Percentiles rank a stretch among this genome's conserved stretches.
Conservation (phyloP, 805 yeast species). For the Metschnikowia noctiluminum region DNA sequence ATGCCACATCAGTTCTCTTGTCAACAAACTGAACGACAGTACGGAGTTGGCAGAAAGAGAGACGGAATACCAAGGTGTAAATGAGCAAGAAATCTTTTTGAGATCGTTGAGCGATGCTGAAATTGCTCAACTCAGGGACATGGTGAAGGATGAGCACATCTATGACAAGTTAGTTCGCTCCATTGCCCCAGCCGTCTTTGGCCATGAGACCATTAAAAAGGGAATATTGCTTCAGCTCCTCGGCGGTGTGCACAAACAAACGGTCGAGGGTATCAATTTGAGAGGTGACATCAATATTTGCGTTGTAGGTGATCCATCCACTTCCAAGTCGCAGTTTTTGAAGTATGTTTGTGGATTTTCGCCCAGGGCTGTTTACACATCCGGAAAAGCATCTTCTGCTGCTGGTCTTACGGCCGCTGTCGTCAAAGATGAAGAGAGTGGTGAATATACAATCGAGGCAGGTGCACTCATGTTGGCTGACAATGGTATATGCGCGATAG, state of each 20-base stretch:
- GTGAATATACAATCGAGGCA: constrained; percentile 96
- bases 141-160: constrained; percentile 86
- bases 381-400: constrained; percentile 97
- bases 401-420: constrained; percentile 99
- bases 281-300: constrained; percentile 97
- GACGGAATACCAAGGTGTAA: constrained; percentile 44
- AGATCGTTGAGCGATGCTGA: constrained; percentile 78
- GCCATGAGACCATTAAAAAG: constrained; percentile 91
- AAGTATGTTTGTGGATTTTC: constrained; percentile 89
- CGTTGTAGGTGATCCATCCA: constrained; percentile 96
- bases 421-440: constrained; percentile 94
- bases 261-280: constrained; percentile 89
- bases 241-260: constrained; percentile 93
- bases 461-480: constrained; percentile 99
- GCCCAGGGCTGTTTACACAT: constrained; percentile 93
- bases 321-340: constrained; percentile 92
- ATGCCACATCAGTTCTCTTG: constrained; percentile 75
- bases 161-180: constrained; percentile 83
- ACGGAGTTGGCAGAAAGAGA: constrained; percentile 22
- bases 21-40: constrained; percentile 27
- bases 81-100: constrained; percentile 78
- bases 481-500: constrained; percentile 97
- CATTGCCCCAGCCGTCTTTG: constrained; percentile 93
- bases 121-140: constrained; percentile 75
- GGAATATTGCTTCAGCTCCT: constrained; percentile 84